Percentiles rank a stretch among this genome's conserved stretches.
phyloP scores from a whole-genome alignment of 2,329 filamentous ascomycete genomes.

The Chalara sp. region DNA sequence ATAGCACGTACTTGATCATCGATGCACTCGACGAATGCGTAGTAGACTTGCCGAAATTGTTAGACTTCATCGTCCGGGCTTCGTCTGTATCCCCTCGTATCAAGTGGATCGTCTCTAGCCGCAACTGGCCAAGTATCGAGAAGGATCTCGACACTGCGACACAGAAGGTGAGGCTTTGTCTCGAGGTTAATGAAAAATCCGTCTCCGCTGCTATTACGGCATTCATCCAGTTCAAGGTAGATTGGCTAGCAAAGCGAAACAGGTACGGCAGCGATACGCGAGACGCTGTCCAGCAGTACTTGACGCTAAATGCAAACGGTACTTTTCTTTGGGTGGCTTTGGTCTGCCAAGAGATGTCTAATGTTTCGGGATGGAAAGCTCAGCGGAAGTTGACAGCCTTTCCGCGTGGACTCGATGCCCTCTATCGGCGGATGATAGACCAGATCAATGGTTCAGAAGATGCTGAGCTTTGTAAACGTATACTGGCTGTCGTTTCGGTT shows the following conservation, averaged over 20 bases:
- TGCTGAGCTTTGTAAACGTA: not conserved
- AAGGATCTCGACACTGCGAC: not conserved
- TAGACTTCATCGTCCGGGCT: conserved; percentile 5
- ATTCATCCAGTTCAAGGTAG: not conserved
- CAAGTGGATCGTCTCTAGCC: conserved; percentile 15
- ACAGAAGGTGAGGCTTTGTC: not conserved
- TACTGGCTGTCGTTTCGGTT: not conserved
- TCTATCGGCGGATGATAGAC: not conserved
- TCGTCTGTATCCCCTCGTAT: conserved; percentile 4
- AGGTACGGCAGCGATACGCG: not conserved
- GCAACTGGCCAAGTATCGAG: conserved; percentile 6
- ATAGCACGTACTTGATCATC: conserved; percentile 14
- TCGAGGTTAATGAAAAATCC: not conserved
- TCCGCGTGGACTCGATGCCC: not conserved
- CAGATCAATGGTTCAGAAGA: not conserved
- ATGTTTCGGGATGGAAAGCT: not conserved
- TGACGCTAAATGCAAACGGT: not conserved
- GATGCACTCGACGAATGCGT: conserved; percentile 18
- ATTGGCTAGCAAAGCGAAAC: not conserved
- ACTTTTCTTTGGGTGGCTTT: not conserved
- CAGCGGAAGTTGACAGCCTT: not conserved
- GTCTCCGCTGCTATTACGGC: too few species aligned
- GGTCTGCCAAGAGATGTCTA: not conserved
- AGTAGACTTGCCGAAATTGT: conserved; percentile 3
- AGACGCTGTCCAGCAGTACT: not conserved